Evolutionary conservation across 768 basidiomycete genomes (phyloP), one percentile per base, ranked within the genome.

Genomic region (Filobasidium floriforme): DNA sequence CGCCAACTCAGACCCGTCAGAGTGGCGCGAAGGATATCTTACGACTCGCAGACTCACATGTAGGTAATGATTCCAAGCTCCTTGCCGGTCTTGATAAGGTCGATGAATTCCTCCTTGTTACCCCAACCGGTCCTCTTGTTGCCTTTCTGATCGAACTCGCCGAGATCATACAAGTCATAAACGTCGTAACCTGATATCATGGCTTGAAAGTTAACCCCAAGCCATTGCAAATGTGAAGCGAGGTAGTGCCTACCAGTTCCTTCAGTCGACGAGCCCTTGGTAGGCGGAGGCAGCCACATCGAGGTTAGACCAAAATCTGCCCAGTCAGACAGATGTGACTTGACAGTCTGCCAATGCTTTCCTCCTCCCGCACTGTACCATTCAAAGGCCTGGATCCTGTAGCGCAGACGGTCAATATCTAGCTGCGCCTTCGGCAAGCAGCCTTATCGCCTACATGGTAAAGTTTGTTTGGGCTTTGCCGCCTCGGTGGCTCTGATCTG

Each of bases 91-190:
- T 82, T 80, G 72, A 88, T 88, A 26, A 89, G 89, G 12, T 80
- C 72, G 1, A 91, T 73, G 29, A 92, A 83, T 67, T 94, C 88
- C 32, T 89, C 85, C 70, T 86, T 88, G 14, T 88, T 87, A 26
- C 92, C 92, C 91, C 92, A 97, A 66, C 90, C 83, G 0, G 92
- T 94, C 18, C 81, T 40, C 22, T 22, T 43, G 26, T 22, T 24
- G 10, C 69, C 69, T 61, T 70, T 70, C 66, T 70, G 68, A 40
- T 72, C 70, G 55, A 69, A 71, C 46, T 71, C 68, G 9, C 70
- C 67, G 9, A 64, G 57, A 59, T 71, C 70, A 29, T 52, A 68
- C 1, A 62, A 22, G 49, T 70, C 66, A 49, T 64, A 64, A 12
- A 57, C 61, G 19, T 52, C 41, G n/a, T 66, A 66, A 10, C 65